Evolutionary conservation across 148 eudicot species (phyloP).

Genomic region (Vaccinium vitisidaea): DNA sequence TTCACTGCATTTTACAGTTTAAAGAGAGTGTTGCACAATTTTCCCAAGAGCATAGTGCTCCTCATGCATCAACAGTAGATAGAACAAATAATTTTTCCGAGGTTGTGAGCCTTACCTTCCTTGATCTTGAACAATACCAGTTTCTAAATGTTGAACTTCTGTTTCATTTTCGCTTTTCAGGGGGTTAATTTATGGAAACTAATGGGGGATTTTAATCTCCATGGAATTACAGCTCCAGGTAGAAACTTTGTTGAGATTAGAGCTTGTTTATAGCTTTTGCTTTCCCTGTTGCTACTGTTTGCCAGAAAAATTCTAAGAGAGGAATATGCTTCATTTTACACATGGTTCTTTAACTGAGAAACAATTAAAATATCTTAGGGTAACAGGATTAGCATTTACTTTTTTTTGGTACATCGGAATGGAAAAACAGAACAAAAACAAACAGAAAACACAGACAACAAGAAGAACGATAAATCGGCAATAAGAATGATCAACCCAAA

Average conservation of each 20-base stretch:
- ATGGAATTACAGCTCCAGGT: conserved; percentile 98
- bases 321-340: too few species aligned
- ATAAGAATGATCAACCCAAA: too few species aligned
- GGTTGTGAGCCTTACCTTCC: conserved; percentile 38
- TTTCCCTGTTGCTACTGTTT: conserved; percentile 3
- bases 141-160: not conserved
- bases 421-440: too few species aligned
- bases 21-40: conserved; percentile 94
- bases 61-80: conserved; percentile 82
- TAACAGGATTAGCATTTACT: too few species aligned
- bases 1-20: conserved; percentile 45
- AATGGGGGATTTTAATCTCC: conserved; percentile 97
- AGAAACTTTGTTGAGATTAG: not conserved
- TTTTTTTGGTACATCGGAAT: too few species aligned
- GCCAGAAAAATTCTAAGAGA: not conserved
- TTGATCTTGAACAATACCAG: not conserved
- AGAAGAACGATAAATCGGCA: too few species aligned
- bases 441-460: too few species aligned
- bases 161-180: conserved; percentile 36
- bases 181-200: conserved; percentile 92
- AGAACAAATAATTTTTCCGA: conserved; percentile 73
- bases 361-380: too few species aligned
- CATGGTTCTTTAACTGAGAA: too few species aligned
- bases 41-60: conserved; percentile 92
- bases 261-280: conserved; percentile 6